phyloP scores from a whole-genome alignment of 306 rosid genomes.

The Acacia confusa region DNA sequence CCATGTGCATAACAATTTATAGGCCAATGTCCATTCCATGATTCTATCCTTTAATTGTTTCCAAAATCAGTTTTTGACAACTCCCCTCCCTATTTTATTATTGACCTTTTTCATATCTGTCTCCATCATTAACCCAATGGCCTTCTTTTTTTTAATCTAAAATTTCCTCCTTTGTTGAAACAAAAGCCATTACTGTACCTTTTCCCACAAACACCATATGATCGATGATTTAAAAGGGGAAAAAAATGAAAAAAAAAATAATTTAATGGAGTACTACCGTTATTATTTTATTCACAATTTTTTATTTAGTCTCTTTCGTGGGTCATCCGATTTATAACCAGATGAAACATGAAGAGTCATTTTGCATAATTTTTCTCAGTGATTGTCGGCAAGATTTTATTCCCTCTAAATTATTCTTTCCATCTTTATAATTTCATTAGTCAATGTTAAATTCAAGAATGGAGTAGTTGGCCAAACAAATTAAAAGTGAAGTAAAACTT shows the following conservation, averaged over 20 bases:
- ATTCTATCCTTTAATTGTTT: background rate
- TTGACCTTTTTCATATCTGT: background rate
- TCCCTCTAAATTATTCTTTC: background rate
- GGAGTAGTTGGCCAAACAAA: background rate
- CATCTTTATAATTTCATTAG: background rate
- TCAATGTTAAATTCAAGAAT: background rate
- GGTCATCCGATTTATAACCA: background rate
- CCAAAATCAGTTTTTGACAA: background rate
- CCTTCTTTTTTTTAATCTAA: background rate
- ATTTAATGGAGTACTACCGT: background rate
- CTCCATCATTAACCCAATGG: background rate
- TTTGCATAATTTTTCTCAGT: background rate
- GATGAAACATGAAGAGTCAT: background rate
- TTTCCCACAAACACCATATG: background rate
- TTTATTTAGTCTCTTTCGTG: background rate
- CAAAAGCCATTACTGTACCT: background rate
- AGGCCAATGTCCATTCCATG: background rate
- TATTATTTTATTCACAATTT: background rate
- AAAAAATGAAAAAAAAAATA: background rate
- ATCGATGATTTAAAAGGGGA: background rate
- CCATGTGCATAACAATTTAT: slow-evolving; percentile 13
- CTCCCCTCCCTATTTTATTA: background rate
- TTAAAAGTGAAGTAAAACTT: background rate
- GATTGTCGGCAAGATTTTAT: background rate
- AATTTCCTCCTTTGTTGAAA: slow-evolving; percentile 10